Evolutionary conservation across 2,329 filamentous ascomycete genomes (phyloP), one percentile per base, ranked within the genome.

Genomic region (Fusarium denticulatum): DNA sequence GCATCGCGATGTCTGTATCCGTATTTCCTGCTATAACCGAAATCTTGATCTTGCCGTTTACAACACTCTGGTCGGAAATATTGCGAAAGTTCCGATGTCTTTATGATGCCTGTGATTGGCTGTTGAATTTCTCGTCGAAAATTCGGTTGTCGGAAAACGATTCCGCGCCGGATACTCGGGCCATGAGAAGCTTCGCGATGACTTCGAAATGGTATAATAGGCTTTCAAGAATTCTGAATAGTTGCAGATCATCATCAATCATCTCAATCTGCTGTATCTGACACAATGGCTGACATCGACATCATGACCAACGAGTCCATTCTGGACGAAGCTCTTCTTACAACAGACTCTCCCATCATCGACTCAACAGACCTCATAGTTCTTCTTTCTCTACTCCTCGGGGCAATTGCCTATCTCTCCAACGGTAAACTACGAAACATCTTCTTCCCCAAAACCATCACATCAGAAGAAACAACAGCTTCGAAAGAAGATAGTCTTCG

Each of bases 371-470:
- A 61, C 20, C 3, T 61, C 0, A 22, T 61, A 0, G 58, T 61
- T 7, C 20, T 61, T 14, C 4, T 56, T 2, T 56, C 58, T 1
- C 11, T 61, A 2, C 20, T 60, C 1, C 20, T 42, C 0, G 58
- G 47, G 14, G 58, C 49, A 57, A 15, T 57, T 4, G 9, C 7
- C 0, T 61, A 61, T 12, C 30, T 61, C 0, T 42, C 24, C 0
- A 57, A 61, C 4, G 37, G 37, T 0, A 57, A 61, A 13, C 2
- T 61, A 7, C 5, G 37, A 13, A 43, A 2, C 1, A 0, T 42
- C 7, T 22, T 36, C n/a, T 28, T 26, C 1, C 5, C 11, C 0
- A 57, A 56, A 4, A 8, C 24, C 2, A 12, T 0, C 5, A 10
- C 24, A 5, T 10, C 49, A n/a, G 32, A 16, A 14, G 37, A 61